A percentile compares a stretch with the other conserved stretches of the same genome.
phyloP scores from a whole-genome alignment of 1,139 yeast species.

The Taphrina communis region DNA sequence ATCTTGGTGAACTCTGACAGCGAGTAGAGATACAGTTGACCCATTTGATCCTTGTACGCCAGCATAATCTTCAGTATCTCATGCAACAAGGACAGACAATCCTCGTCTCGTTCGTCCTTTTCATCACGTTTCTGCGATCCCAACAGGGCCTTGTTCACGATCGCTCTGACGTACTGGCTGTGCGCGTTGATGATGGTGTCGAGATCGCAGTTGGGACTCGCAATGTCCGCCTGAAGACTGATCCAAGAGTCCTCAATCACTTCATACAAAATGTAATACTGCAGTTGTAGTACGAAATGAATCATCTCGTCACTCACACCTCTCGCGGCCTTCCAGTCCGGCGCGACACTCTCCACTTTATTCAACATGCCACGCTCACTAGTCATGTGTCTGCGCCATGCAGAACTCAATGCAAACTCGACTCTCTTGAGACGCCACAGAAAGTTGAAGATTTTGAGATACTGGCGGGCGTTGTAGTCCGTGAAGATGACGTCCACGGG shows the following conservation, averaged over 20 bases:
- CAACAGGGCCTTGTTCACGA: conserved; percentile 53
- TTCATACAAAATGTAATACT: conserved; percentile 54
- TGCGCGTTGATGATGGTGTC: conserved; percentile 54
- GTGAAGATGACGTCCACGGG: conserved; percentile 57
- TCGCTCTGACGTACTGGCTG: conserved; percentile 50
- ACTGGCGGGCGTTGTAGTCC: conserved; percentile 59
- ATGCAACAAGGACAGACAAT: conserved; percentile 51
- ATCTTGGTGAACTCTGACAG: conserved; percentile 44
- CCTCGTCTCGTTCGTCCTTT: conserved; percentile 44
- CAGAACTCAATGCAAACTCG: conserved; percentile 58
- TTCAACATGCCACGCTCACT: conserved; percentile 48
- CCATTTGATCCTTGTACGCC: conserved; percentile 47
- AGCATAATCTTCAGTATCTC: conserved; percentile 51
- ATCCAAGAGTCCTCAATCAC: conserved; percentile 55
- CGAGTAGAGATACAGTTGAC: conserved; percentile 45
- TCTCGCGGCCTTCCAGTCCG: conserved; percentile 50
- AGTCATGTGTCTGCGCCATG: conserved; percentile 56
- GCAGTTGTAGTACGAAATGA: conserved; percentile 54
- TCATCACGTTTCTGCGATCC: conserved; percentile 49
- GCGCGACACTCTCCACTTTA: conserved; percentile 29
- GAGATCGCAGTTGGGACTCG: conserved; percentile 49
- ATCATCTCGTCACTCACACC: conserved; percentile 51
- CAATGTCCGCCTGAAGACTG: conserved; percentile 49
- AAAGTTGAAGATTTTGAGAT: conserved; percentile 81
- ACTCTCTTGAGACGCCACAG: conserved; percentile 78